Conservation (phyloP, 192 early-diverging fungal species). For the Coemansia sp. region DNA sequence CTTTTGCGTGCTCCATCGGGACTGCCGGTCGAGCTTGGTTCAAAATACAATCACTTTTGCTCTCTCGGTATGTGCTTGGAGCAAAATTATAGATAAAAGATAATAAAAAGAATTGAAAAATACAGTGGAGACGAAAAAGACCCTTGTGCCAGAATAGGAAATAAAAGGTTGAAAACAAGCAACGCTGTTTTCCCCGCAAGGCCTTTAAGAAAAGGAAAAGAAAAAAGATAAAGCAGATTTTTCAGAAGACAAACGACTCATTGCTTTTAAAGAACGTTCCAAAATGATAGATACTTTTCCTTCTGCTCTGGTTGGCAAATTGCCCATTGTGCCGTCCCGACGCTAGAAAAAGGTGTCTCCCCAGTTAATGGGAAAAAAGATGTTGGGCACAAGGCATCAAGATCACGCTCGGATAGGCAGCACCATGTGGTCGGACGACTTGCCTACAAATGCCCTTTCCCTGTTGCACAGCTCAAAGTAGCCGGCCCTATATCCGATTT, state of each 20-base stretch:
- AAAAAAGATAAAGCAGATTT: not conserved
- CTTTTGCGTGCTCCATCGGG: constrained; percentile 9
- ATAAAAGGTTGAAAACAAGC: not conserved
- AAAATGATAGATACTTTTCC: not conserved
- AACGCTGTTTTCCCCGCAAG: not conserved
- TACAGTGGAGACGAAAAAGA: not conserved
- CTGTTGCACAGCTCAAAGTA: not conserved
- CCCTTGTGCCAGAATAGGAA: not conserved
- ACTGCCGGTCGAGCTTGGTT: too few relatives aligned
- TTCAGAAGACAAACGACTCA: not conserved
- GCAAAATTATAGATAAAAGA: not conserved
- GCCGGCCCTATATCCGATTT: not conserved
- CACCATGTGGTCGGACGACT: constrained; percentile 1
- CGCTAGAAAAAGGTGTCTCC: too few relatives aligned
- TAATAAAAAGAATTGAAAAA: not conserved
- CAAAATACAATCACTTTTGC: too few relatives aligned
- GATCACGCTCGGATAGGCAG: not conserved
- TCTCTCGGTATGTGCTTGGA: too few relatives aligned
- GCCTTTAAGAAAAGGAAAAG: not conserved
- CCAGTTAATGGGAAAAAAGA: not conserved
- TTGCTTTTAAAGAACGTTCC: not conserved
- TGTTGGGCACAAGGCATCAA: not conserved
- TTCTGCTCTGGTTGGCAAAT: too few relatives aligned
- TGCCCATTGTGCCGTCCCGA: too few relatives aligned
- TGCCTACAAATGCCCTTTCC: not conserved